Conservation (phyloP, 176 grass and related monocot species). For the Avena sativa region DNA sequence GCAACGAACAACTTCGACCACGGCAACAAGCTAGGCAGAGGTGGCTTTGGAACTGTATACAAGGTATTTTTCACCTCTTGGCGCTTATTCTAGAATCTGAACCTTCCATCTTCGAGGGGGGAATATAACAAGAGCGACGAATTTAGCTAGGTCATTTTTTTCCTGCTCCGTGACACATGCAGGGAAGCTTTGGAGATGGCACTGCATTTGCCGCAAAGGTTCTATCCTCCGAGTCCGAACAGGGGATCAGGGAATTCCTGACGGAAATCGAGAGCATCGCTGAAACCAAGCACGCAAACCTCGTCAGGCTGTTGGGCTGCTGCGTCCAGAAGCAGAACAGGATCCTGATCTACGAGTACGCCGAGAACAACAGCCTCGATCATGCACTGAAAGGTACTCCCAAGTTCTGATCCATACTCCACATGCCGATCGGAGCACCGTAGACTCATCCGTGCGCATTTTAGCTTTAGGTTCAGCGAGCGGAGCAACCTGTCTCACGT, state of each 20-base stretch:
- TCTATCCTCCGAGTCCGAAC: constrained; percentile 53
- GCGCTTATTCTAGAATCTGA: neutral
- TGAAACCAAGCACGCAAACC: constrained; percentile 53
- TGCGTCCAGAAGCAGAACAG: constrained; percentile 52
- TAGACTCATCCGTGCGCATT: neutral
- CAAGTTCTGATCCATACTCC: neutral
- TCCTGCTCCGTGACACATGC: neutral
- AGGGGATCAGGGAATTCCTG: constrained; percentile 66
- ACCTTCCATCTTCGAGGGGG: neutral
- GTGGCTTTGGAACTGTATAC: constrained; percentile 64
- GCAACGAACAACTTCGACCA: constrained; percentile 51
- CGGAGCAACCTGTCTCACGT: constrained; percentile 23
- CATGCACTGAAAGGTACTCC: constrained; percentile 38
- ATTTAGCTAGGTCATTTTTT: neutral
- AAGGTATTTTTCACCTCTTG: constrained; percentile 27
- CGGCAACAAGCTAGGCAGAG: constrained; percentile 49
- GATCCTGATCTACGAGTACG: constrained; percentile 59
- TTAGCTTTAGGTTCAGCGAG: constrained; percentile 36
- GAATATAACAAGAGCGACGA: neutral
- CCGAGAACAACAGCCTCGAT: constrained; percentile 66
- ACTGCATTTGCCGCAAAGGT: constrained; percentile 54
- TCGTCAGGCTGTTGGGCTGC: constrained; percentile 57
- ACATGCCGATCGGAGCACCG: no score
- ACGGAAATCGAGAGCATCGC: constrained; percentile 63
- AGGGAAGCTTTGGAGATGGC: constrained; percentile 60